Conservation (phyloP, 257 asterid genomes). For the Capsicum pubescens region DNA sequence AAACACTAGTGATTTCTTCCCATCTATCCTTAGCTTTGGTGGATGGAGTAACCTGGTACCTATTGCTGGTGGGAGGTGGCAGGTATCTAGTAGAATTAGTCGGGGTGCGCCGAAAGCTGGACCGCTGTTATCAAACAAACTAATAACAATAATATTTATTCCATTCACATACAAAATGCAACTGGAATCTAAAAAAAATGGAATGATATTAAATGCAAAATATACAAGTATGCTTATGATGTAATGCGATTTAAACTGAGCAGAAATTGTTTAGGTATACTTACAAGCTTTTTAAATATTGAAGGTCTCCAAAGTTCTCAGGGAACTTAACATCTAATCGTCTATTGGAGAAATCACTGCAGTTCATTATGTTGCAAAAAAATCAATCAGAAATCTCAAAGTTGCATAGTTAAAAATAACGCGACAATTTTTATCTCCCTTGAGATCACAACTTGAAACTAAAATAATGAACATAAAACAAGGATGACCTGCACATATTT, state of each 20-base stretch:
- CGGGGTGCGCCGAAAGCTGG: too few relatives aligned
- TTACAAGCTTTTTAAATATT: not conserved
- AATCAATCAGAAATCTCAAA: not conserved
- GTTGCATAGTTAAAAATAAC: too few relatives aligned
- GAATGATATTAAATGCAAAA: not conserved
- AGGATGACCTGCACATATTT: not conserved
- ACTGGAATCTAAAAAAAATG: not conserved
- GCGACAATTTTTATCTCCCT: too few relatives aligned
- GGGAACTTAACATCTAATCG: not conserved
- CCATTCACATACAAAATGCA: not conserved
- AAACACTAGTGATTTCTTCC: too few relatives aligned
- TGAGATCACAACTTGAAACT: not conserved
- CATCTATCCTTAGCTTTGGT: too few relatives aligned
- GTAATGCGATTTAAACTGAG: not conserved
- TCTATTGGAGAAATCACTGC: conserved; percentile 8
- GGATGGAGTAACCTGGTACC: too few relatives aligned
- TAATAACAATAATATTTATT: too few relatives aligned
- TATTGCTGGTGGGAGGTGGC: too few relatives aligned
- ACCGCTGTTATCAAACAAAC: too few relatives aligned
- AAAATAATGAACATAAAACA: not conserved
- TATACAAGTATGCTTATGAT: not conserved
- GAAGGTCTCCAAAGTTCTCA: not conserved
- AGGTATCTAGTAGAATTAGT: too few relatives aligned
- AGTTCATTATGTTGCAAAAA: conserved; percentile 14
- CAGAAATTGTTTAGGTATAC: conserved; percentile 1